phyloP scores from a whole-genome alignment of 1,139 yeast genomes.

The Kodamaea alishanica region DNA sequence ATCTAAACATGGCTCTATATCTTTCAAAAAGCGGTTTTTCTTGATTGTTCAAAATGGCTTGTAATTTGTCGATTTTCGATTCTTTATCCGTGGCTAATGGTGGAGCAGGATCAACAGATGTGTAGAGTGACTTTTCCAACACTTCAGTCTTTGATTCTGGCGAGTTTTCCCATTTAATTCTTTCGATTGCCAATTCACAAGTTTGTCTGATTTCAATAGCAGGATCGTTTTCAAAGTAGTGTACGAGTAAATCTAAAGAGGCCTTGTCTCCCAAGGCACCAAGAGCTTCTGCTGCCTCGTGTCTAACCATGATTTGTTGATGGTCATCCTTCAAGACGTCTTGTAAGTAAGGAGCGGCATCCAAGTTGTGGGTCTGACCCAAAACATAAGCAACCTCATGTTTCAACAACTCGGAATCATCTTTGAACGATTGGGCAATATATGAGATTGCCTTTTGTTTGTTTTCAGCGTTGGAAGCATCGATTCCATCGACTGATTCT shows the following conservation, averaged over 20 bases:
- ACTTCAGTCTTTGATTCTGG: constrained; percentile 59
- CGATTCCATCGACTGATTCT: constrained; percentile 11
- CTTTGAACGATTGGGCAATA: constrained; percentile 77
- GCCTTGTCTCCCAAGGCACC: constrained; percentile 89
- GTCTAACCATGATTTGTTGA: constrained; percentile 96
- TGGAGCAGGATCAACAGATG: constrained; percentile 97
- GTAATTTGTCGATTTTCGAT: constrained; percentile 57
- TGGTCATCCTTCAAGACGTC: constrained; percentile 59
- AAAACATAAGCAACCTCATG: constrained; percentile 98
- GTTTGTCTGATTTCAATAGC: constrained; percentile 90
- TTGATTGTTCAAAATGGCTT: constrained; percentile 70
- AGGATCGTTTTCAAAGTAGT: constrained; percentile 70
- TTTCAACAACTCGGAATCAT: constrained; percentile 86
- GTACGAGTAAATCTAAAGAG: constrained; percentile 64
- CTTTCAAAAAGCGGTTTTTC: constrained; percentile 80
- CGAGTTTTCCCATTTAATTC: constrained; percentile 89
- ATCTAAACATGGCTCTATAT: constrained; percentile 97
- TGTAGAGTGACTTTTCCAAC: constrained; percentile 71
- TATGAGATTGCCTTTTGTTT: constrained; percentile 69
- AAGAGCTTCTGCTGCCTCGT: constrained; percentile 98
- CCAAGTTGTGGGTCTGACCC: constrained; percentile 86
- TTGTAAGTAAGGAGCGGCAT: constrained; percentile 73
- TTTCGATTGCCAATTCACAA: constrained; percentile 92
- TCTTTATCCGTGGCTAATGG: constrained; percentile 71
- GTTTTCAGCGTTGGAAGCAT: constrained; percentile 29